phyloP scores from a whole-genome alignment of 352 stramenopile genomes.

The Phytophthora tubulina region DNA sequence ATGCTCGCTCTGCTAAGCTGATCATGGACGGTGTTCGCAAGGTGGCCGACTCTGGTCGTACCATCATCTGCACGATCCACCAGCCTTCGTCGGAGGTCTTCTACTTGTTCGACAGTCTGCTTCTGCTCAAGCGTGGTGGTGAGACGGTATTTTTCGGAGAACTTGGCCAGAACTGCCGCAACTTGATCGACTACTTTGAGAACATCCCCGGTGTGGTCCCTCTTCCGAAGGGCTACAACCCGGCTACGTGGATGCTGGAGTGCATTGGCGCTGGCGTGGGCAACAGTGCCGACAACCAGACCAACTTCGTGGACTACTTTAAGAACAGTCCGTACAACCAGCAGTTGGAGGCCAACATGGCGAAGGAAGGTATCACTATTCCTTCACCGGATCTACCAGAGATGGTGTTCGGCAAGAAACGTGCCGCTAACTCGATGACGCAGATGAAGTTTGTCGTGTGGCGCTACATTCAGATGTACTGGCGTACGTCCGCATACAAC shows the following conservation, averaged over 20 bases:
- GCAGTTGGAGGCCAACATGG: conserved; percentile 21
- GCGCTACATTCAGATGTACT: conserved; percentile 48
- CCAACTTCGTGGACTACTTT: conserved; percentile 35
- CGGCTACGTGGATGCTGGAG: conserved; percentile 42
- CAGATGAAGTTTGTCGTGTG: conserved; percentile 41
- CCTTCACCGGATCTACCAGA: conserved; percentile 25
- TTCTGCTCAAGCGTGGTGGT: conserved; percentile 67
- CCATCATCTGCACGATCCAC: conserved; percentile 53
- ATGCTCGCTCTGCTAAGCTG: conserved; percentile 1
- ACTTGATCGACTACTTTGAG: conserved; percentile 53
- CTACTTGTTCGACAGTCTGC: conserved; percentile 81
- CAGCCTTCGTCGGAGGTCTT: conserved; percentile 87
- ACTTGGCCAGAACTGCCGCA: conserved; percentile 38
- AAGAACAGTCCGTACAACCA: conserved; percentile 24
- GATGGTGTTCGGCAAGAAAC: conserved; percentile 42
- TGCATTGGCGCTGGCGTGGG: conserved; percentile 55
- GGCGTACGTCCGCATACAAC: conserved; percentile 76
- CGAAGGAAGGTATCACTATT: conserved; percentile 36
- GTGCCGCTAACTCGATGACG: conserved; percentile 29
- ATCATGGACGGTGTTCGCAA: conserved; percentile 36
- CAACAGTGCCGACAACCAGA: conserved; percentile 22
- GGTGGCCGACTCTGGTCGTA: neutral
- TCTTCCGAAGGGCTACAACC: conserved; percentile 54
- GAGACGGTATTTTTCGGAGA: conserved; percentile 49
- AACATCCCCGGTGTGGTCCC: conserved; percentile 42